Conservation (phyloP, 1,284 basidiomycete genomes). For the Vanrija pseudolonga region DNA sequence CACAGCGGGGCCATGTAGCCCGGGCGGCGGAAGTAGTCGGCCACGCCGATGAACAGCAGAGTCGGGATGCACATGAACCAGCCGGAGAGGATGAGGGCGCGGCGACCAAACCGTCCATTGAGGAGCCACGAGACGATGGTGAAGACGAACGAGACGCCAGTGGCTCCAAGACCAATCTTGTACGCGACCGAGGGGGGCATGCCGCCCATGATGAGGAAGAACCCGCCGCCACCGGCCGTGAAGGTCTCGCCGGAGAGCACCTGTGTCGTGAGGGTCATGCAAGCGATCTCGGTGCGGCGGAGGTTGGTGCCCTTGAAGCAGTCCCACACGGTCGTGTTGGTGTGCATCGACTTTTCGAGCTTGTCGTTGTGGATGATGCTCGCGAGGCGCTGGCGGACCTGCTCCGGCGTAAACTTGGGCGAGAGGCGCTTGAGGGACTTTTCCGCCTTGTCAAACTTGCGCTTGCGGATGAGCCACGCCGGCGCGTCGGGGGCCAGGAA, state of each 20-base stretch:
- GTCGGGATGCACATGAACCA: slow-evolving; percentile 6
- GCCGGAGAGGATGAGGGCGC: slow-evolving; percentile 26
- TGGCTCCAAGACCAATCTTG: not conserved
- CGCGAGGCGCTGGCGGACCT: not conserved
- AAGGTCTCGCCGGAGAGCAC: too few species aligned
- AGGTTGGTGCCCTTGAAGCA: slow-evolving; percentile 46
- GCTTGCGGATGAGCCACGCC: slow-evolving; percentile 23
- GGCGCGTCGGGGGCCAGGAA: slow-evolving; percentile 22
- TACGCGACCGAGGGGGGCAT: too few species aligned
- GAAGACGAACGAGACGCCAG: not conserved
- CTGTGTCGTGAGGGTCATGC: not conserved
- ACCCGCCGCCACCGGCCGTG: too few species aligned
- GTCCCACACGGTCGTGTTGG: slow-evolving; percentile 38
- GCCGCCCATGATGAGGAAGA: too few species aligned
- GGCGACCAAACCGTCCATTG: slow-evolving; percentile 16
- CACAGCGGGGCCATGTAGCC: too few species aligned
- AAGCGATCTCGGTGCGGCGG: slow-evolving; percentile 42
- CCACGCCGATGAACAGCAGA: slow-evolving; percentile 17
- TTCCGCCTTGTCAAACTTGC: slow-evolving; percentile 16
- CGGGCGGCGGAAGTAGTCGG: slow-evolving; percentile 32
- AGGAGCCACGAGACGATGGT: slow-evolving; percentile 1
- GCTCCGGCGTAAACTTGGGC: too few species aligned
- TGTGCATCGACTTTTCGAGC: too few species aligned
- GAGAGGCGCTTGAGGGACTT: slow-evolving; percentile 11
- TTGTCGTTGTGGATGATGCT: too few species aligned